Conservation (phyloP, 768 basidiomycete genomes). For the Xerocomus spinulosus region DNA sequence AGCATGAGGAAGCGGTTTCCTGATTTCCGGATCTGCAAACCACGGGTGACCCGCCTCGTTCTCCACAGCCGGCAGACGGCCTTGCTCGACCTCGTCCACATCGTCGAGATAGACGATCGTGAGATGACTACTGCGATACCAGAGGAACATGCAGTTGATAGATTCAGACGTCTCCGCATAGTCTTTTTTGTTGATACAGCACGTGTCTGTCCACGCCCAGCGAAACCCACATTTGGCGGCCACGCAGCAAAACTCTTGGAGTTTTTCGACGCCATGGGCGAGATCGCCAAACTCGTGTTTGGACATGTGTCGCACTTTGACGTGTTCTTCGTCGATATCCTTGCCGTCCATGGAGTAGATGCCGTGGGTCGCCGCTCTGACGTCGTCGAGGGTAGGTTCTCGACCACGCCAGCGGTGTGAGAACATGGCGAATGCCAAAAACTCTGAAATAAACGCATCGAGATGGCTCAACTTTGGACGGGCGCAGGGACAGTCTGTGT, state of each 20-base stretch:
- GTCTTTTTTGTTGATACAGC: constrained; percentile 24
- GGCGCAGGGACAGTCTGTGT: background rate
- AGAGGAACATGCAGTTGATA: constrained; percentile 28
- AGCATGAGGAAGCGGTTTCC: constrained; percentile 7
- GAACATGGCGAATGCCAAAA: constrained; percentile 25
- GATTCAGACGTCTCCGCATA: constrained; percentile 26
- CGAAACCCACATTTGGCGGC: constrained; percentile 28
- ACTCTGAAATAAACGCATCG: constrained; percentile 13
- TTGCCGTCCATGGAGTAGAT: constrained; percentile 15
- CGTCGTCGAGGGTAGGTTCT: constrained; percentile 17
- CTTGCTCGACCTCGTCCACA: constrained; percentile 20
- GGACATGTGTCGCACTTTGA: background rate
- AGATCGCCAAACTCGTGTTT: background rate
- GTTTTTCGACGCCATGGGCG: constrained; percentile 13
- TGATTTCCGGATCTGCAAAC: constrained; percentile 19
- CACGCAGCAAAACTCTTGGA: constrained; percentile 28
- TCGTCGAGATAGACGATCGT: constrained; percentile 29
- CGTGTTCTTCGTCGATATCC: background rate
- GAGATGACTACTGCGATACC: constrained; percentile 24
- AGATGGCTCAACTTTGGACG: constrained; percentile 5
- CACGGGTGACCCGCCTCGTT: background rate
- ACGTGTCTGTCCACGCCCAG: constrained; percentile 31
- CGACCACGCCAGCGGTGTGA: constrained; percentile 23
- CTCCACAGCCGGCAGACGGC: constrained; percentile 6
- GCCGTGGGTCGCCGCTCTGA: constrained; percentile 8